Evolutionary conservation across 2,329 filamentous ascomycete genomes (phyloP).

Genomic region (Botrytis cinerea): DNA sequence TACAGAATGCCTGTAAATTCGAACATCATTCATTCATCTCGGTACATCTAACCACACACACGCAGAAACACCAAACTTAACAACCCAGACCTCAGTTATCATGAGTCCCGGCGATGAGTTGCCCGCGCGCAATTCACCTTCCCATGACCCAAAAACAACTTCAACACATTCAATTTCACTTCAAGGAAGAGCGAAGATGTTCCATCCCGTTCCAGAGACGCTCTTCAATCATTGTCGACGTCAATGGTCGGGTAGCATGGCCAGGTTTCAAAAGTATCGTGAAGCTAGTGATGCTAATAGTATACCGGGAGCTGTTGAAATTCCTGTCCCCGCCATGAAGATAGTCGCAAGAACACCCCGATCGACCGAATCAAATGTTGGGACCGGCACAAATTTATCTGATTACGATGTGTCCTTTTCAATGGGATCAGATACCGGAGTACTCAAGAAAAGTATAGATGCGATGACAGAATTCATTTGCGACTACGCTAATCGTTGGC

Average conservation of each 20-base stretch:
- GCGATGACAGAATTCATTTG: conserved; percentile 15
- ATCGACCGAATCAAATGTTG: conserved; percentile 11
- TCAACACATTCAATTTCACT: conserved; percentile 4
- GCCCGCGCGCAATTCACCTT: conserved; percentile 5
- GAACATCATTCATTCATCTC: not conserved
- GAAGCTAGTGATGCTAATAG: not conserved
- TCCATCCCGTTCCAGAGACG: not conserved
- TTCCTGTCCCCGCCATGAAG: not conserved
- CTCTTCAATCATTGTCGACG: not conserved
- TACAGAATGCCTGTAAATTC: not conserved
- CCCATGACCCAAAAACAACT: not conserved
- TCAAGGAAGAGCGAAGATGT: conserved; percentile 13
- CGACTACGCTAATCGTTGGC: conserved; percentile 21
- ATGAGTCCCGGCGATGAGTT: not conserved
- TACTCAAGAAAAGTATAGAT: not conserved
- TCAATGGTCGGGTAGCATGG: not conserved
- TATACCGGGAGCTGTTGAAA: not conserved
- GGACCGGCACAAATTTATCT: not conserved
- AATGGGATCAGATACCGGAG: not conserved
- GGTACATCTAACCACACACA: not conserved
- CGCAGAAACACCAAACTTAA: not conserved
- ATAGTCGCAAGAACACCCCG: not conserved
- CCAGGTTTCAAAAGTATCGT: not conserved
- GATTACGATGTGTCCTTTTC: not conserved
- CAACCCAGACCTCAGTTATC: not conserved